These are phyloP conservation scores for Dothidotthia symphoricarpi DNA, from an alignment of 2,329 filamentous ascomycete genomes.

Conservation along the genomic window DNA sequence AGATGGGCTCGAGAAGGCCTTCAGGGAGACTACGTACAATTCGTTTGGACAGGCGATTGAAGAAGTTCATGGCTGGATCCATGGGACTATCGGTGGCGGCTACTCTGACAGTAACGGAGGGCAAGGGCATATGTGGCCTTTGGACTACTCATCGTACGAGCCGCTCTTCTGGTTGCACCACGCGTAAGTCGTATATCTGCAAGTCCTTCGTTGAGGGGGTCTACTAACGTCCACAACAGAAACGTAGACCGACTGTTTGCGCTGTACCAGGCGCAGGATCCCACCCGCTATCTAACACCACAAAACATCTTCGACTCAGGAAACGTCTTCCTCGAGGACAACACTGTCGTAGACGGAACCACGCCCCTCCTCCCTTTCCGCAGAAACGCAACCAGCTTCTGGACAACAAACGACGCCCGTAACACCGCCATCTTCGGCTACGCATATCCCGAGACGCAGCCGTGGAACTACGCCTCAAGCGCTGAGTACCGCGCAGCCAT, in stretches of 20 bases:
- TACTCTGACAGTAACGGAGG: slow-evolving; percentile 8
- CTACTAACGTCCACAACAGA: slow-evolving; percentile 3
- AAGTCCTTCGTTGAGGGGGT: background rate
- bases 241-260: slow-evolving; percentile 55
- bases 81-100: slow-evolving; percentile 48
- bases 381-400: slow-evolving; percentile 23
- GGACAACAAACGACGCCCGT: slow-evolving; percentile 29
- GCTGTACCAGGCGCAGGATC: slow-evolving; percentile 73
- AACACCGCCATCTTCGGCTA: slow-evolving; percentile 32
- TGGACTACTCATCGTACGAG: slow-evolving; percentile 72
- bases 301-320: slow-evolving; percentile 20
- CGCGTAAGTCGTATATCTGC: slow-evolving; percentile 32
- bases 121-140: slow-evolving; percentile 68
- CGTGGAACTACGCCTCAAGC: slow-evolving; percentile 21
- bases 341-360: slow-evolving; percentile 47
- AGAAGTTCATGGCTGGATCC: slow-evolving; percentile 30
- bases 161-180: slow-evolving; percentile 55
- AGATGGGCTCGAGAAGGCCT: slow-evolving; percentile 17
- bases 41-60: slow-evolving; percentile 40
- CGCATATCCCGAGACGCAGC: slow-evolving; percentile 36
- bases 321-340: slow-evolving; percentile 43
- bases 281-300: slow-evolving; percentile 62
- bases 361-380: slow-evolving; percentile 44
- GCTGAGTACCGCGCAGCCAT: slow-evolving; percentile 11
- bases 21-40: slow-evolving; percentile 10